Evolutionary conservation across 176 grass and related monocot genomes (phyloP).

Genomic region (Rhynchospora tenuis): DNA sequence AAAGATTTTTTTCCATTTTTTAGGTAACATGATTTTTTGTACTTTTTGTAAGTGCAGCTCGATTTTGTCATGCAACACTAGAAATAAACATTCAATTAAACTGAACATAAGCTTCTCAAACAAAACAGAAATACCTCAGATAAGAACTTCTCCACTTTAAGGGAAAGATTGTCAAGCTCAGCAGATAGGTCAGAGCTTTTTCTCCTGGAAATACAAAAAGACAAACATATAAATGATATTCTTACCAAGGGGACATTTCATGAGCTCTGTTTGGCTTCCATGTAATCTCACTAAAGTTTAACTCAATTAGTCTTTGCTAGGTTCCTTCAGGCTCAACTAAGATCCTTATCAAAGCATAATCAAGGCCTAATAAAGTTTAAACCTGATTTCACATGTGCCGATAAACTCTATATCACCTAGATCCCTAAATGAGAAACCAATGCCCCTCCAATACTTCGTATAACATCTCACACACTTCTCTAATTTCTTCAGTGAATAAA

Average conservation of each 20-base stretch:
- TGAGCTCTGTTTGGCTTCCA: not conserved
- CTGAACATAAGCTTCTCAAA: not conserved
- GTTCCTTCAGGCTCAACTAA: not conserved
- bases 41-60: not conserved
- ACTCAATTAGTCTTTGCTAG: not conserved
- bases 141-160: constrained; percentile 77
- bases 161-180: constrained; percentile 74
- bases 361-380: not conserved
- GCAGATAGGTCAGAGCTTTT: constrained; percentile 81
- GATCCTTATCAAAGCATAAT: not conserved
- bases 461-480: not conserved
- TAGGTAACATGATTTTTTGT: not conserved
- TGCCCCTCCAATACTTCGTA: not conserved
- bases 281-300: not conserved
- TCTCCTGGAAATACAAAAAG: constrained; percentile 41
- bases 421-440: not conserved
- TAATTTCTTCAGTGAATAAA: not conserved
- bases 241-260: not conserved
- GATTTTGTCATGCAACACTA: not conserved
- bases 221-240: constrained; percentile 17
- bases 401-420: not conserved
- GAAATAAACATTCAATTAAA: not conserved
- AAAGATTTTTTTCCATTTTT: not conserved
- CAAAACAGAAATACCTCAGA: constrained; percentile 59
- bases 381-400: not conserved